Conservation (phyloP, 257 asterid genomes). For the Forsythia suspensa region DNA sequence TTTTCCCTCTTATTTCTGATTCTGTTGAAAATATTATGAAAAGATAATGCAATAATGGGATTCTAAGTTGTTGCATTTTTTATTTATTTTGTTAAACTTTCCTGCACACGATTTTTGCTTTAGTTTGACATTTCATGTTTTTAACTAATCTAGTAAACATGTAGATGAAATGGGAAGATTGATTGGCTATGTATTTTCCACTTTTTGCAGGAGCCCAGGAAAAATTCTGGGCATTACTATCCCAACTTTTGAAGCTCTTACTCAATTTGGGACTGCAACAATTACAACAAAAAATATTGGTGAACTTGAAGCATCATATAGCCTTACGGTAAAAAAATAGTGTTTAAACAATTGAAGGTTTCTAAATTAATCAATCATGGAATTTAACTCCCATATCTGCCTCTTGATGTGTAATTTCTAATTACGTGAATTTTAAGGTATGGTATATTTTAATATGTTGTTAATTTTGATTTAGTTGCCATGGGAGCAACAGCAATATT, state of each 20-base stretch:
- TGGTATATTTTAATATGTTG: not conserved
- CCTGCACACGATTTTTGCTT: not conserved
- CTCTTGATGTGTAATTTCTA: not conserved
- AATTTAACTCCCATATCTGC: not conserved
- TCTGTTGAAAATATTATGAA: not conserved
- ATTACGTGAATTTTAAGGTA: not conserved
- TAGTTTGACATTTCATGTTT: not conserved
- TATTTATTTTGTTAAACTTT: not conserved
- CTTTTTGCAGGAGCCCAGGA: conserved; percentile 80
- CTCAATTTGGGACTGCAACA: conserved; percentile 85
- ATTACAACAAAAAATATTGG: conserved; percentile 86
- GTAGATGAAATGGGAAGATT: not conserved
- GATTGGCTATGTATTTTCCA: not conserved
- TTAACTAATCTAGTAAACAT: not conserved
- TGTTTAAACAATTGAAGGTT: conserved; percentile 4
- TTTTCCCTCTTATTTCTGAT: not conserved
- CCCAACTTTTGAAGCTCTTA: conserved; percentile 92
- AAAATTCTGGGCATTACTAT: conserved; percentile 68
- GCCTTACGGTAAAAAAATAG: conserved; percentile 69
- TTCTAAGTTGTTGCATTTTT: not conserved
- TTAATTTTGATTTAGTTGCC: not conserved
- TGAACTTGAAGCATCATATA: conserved; percentile 96
- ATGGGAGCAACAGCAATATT: not conserved
- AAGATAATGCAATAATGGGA: not conserved
- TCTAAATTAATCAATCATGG: conserved; percentile 5